Base-by-base conservation (phyloP, 148 eudicot genomes). In the Silene latifolia region DNA sequence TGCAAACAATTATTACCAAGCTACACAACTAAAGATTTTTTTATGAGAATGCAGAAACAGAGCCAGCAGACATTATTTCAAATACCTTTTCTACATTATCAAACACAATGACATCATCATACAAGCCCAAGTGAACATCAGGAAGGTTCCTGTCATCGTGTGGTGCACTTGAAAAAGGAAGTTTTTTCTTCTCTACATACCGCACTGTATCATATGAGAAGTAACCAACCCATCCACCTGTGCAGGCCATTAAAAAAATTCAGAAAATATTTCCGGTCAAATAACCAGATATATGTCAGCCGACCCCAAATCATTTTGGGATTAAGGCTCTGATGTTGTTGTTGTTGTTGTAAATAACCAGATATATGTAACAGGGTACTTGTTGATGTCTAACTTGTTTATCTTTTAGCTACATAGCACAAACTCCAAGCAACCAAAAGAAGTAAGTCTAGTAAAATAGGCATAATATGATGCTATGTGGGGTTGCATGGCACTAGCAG, bases 141-240 rank as follows among this genome's bases (percentile, higher is more conserved):
- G 99, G 98, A 79, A 96, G 93, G 83, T 86, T 85, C 79, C 99
- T 83, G 82, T 96, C 99, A 88, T 96, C 99, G 62, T 62, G 46
- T 20, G 99, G 94, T 60, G 98, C 97, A 81, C 78, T 85, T 76
- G 90, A 86, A 74, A 96, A 96, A 1, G 99, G 99, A 27, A 96
- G 82, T 76, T 96, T 96, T 78, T 86, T 96, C 90, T 90, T 90
- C 87, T 96, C 99, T 66, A 88, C 98, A 79, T 92, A 96, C 39
- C 99, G 93, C 46, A 92, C 94, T 4, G 99, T 96, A 68, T 96
- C 99, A 76, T 96, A 96, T 25, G 99, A 96, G 77, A 96, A 96
- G 76, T 90, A 96, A 73, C 99, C 99, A 76, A 92, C 92, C 99
- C 99, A 96, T 47, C 99, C 99, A 83, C 99, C 99, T 95, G 84